A percentile compares a stretch with the other conserved stretches of the same genome.
Conservation (phyloP, 2,329 filamentous ascomycete genomes). For the Cadophora malorum region DNA sequence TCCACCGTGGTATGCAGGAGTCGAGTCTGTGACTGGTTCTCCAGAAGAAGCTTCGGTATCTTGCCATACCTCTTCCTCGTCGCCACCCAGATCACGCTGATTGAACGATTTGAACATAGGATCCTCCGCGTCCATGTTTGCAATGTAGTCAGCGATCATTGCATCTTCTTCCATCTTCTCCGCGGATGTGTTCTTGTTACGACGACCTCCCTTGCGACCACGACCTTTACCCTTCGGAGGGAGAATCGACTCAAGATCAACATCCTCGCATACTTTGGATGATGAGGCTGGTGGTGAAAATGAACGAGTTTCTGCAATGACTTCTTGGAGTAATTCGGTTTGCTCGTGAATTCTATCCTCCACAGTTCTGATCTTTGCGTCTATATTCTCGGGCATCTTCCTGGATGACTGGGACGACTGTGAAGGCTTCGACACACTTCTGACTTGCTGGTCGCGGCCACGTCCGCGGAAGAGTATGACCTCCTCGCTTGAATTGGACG, state of each 20-base stretch:
- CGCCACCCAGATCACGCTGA: conserved; percentile 52
- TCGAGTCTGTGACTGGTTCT: conserved; percentile 27
- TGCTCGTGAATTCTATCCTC: conserved; percentile 42
- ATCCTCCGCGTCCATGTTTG: conserved; percentile 46
- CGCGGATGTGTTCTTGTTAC: conserved; percentile 24
- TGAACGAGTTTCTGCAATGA: conserved; percentile 28
- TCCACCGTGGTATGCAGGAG: conserved; percentile 31
- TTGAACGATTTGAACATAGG: conserved; percentile 30
- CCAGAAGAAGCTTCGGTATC: conserved; percentile 38
- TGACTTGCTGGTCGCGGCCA: conserved; percentile 50
- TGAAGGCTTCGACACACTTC: conserved; percentile 23
- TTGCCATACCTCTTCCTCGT: conserved; percentile 49
- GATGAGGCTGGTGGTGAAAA: conserved; percentile 21
- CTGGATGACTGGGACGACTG: conserved; percentile 2
- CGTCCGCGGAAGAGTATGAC: conserved; percentile 72
- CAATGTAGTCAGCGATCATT: conserved; percentile 45
- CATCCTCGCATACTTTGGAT: conserved; percentile 16
- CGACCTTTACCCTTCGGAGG: background rate
- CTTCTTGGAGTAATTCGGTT: conserved; percentile 40
- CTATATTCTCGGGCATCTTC: conserved; percentile 31
- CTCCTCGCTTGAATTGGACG: conserved; percentile 73
- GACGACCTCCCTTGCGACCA: conserved; percentile 20
- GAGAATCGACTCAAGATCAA: conserved; percentile 15
- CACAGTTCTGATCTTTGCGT: conserved; percentile 40
- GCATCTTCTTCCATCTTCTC: conserved; percentile 34